These are phyloP conservation scores for Phragmites australis DNA, from an alignment of 176 grass and related monocot genomes.

Conservation along the genomic window DNA sequence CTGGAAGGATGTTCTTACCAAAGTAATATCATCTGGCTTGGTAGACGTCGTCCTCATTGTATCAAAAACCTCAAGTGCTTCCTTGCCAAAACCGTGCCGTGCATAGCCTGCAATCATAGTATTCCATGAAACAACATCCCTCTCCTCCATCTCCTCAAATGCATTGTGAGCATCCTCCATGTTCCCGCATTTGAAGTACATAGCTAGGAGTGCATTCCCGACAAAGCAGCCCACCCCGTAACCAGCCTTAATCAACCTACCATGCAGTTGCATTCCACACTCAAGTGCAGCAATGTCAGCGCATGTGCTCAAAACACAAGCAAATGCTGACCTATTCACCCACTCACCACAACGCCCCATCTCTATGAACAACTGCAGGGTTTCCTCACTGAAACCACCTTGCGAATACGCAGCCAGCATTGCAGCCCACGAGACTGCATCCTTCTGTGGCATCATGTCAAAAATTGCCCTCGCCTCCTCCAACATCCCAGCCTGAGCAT, in stretches of 20 bases:
- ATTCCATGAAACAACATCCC: constrained; percentile 88
- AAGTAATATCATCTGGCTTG: constrained; percentile 80
- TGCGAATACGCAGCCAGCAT: constrained; percentile 84
- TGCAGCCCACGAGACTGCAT: constrained; percentile 85
- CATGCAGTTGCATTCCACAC: constrained; percentile 85
- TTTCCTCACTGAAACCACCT: constrained; percentile 69
- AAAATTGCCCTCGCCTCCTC: constrained; percentile 62
- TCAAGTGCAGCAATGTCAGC: constrained; percentile 86
- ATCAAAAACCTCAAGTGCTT: constrained; percentile 69
- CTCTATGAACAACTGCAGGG: constrained; percentile 64
- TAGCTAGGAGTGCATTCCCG: constrained; percentile 80
- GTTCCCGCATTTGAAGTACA: constrained; percentile 94
- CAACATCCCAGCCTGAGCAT: constrained; percentile 76
- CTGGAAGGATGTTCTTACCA: constrained; percentile 53
- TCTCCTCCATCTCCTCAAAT: constrained; percentile 87
- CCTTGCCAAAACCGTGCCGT: constrained; percentile 74
- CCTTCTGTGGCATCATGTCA: constrained; percentile 63
- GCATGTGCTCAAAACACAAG: constrained; percentile 76
- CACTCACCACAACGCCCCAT: constrained; percentile 60
- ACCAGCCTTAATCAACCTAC: constrained; percentile 74
- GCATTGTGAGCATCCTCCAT: constrained; percentile 68
- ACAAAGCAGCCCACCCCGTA: constrained; percentile 80
- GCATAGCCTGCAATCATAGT: constrained; percentile 88
- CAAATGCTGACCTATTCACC: constrained; percentile 83
- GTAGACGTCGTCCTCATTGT: constrained; percentile 60